These are phyloP conservation scores for Barbarea vulgaris DNA, from an alignment of 345 rosid species.

Conservation along the genomic window DNA sequence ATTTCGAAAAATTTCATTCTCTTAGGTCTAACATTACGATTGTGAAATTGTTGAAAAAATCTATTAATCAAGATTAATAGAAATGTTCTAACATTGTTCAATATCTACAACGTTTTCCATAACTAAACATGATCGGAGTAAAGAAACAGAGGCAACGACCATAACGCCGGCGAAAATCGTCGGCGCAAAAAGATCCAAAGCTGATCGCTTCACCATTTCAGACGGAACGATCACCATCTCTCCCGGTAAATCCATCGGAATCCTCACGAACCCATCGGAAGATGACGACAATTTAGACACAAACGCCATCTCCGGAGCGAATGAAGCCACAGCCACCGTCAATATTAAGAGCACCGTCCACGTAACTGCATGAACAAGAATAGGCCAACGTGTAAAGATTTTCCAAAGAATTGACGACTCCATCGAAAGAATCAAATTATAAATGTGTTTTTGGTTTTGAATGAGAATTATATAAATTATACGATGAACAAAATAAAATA, in stretches of 20 bases:
- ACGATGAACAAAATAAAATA: neutral
- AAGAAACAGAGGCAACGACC: slow-evolving; percentile 18
- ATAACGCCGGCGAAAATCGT: slow-evolving; percentile 30
- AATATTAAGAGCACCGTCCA: slow-evolving; percentile 34
- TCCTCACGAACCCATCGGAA: slow-evolving; percentile 14
- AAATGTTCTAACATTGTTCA: neutral
- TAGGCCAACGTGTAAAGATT: slow-evolving; percentile 6
- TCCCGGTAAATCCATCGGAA: slow-evolving; percentile 35
- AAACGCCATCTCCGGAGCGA: slow-evolving; percentile 34
- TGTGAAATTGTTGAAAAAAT: neutral
- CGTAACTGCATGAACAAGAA: neutral
- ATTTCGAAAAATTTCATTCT: too few relatives aligned
- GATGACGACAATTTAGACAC: slow-evolving; percentile 25
- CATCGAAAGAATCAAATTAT: neutral
- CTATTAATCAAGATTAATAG: neutral
- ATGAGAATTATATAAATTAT: neutral
- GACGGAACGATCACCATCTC: slow-evolving; percentile 31
- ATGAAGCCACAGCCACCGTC: slow-evolving; percentile 29
- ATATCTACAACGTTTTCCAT: neutral
- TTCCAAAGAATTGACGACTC: slow-evolving; percentile 3
- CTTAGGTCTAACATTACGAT: neutral
- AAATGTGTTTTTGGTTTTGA: neutral
- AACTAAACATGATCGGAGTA: slow-evolving; percentile 20
- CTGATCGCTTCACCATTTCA: slow-evolving; percentile 19
- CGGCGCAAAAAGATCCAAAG: slow-evolving; percentile 8